These are phyloP conservation scores for Gyrodon lividus DNA, from an alignment of 768 basidiomycete species.

Conservation along the genomic window DNA sequence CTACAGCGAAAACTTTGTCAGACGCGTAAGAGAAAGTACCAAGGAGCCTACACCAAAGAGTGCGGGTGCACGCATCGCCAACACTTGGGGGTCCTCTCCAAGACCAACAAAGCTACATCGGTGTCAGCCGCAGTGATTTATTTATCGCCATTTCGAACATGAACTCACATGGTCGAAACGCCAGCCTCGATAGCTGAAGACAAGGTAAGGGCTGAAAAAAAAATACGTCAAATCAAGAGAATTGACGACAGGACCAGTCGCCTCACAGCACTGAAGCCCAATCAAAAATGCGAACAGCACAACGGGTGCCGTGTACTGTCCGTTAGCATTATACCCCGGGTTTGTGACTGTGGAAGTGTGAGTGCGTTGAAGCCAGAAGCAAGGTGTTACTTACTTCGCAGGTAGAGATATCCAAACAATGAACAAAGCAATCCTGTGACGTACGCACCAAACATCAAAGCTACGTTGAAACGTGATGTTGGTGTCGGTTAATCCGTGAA, in stretches of 20 bases:
- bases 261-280: constrained; percentile 68
- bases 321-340: constrained; percentile 69
- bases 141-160: not conserved
- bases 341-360: constrained; percentile 51
- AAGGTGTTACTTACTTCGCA: constrained; percentile 50
- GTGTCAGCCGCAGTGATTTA: not conserved
- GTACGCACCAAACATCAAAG: constrained; percentile 81
- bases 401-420: constrained; percentile 75
- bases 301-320: constrained; percentile 77
- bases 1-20: constrained; percentile 30
- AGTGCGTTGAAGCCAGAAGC: not conserved
- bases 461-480: constrained; percentile 30
- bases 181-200: constrained; percentile 80
- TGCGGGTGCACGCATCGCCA: constrained; percentile 69
- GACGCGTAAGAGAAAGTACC: constrained; percentile 2
- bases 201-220: constrained; percentile 55
- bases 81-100: constrained; percentile 78
- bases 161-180: constrained; percentile 76
- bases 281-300: constrained; percentile 81
- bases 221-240: constrained; percentile 1
- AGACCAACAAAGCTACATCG: constrained; percentile 71
- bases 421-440: constrained; percentile 69
- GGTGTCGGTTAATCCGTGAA: not conserved
- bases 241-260: not conserved
- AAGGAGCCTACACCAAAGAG: constrained; percentile 53